Percentiles rank a stretch among this genome's conserved stretches.
Conservation (phyloP, 1,139 yeast genomes). For the Scheffersomyces lignicola region DNA sequence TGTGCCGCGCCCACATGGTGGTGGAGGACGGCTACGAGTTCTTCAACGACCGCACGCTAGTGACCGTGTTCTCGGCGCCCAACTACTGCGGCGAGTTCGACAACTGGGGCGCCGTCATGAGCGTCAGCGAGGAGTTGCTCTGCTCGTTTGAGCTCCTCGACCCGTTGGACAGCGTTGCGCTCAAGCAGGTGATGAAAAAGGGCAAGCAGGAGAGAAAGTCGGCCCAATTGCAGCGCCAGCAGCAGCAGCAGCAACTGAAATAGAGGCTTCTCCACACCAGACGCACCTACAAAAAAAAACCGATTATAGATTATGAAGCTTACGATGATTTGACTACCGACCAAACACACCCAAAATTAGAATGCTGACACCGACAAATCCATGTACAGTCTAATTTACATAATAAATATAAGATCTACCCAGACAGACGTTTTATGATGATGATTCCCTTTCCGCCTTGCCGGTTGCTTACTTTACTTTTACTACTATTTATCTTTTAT, state of each 20-base stretch:
- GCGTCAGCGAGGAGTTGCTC: conserved; percentile 86
- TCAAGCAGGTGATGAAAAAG: conserved; percentile 89
- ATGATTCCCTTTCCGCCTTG: too few relatives aligned
- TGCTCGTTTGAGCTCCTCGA: conserved; percentile 92
- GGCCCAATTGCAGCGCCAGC: conserved; percentile 33
- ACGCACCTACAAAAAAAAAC: too few relatives aligned
- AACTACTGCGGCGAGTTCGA: conserved; percentile 98
- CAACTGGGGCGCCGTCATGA: conserved; percentile 99
- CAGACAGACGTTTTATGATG: too few relatives aligned
- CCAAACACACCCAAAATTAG: too few relatives aligned
- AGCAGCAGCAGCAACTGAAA: conserved; percentile 3
- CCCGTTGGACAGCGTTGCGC: conserved; percentile 89
- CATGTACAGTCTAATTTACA: too few relatives aligned
- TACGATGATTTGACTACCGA: too few relatives aligned
- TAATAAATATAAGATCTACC: too few relatives aligned
- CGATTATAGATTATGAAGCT: too few relatives aligned
- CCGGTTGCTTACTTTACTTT: too few relatives aligned
- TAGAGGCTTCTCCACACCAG: too few relatives aligned
- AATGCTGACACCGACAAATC: too few relatives aligned
- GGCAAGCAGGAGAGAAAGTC: conserved; percentile 76
- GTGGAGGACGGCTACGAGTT: conserved; percentile 98
- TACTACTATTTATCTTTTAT: too few relatives aligned
- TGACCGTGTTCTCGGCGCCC: conserved; percentile 95
- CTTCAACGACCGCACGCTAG: conserved; percentile 88
- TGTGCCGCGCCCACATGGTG: conserved; percentile 98